Evolutionary conservation across 192 early-diverging fungal species (phyloP).

Genomic region (Ambispora gerdemannii): DNA sequence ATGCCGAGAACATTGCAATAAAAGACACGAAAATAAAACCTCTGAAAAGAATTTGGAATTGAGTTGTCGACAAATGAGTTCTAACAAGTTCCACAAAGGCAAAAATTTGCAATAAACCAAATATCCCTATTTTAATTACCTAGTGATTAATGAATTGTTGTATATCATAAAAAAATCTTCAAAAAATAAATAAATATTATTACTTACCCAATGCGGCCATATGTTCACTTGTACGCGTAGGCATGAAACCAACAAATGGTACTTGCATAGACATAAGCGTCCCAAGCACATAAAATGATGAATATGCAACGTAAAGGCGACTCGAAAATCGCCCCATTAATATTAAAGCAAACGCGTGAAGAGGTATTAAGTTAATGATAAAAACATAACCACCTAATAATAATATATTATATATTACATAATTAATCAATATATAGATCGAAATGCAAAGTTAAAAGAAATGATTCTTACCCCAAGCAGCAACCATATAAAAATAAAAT

Average conservation of each 20-base stretch:
- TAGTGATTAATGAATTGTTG: no score
- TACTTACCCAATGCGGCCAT: constrained; percentile 92
- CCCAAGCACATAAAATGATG: constrained; percentile 96
- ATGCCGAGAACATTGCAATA: constrained; percentile 53
- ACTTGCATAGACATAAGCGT: constrained; percentile 98
- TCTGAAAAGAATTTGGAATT: constrained; percentile 82
- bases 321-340: constrained; percentile 95
- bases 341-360: constrained; percentile 92
- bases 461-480: constrained; percentile 81
- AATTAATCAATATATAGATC: constrained; percentile 8
- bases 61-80: constrained; percentile 70
- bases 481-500: constrained; percentile 99
- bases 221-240: constrained; percentile 94
- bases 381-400: constrained; percentile 91
- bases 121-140: constrained; percentile 66
- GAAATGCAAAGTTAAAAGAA: background rate
- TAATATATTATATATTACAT: background rate
- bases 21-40: constrained; percentile 58
- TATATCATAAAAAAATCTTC: no score
- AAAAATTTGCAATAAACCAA: constrained; percentile 93
- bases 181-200: no score
- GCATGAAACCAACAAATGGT: constrained; percentile 99
- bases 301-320: constrained; percentile 94
- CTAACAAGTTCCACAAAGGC: constrained; percentile 88
- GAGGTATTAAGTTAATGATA: constrained; percentile 97